Percentiles rank a stretch among this genome's conserved stretches.
Conservation (phyloP, 441 rosid genomes). For the Cnidoscolus chayamansa region DNA sequence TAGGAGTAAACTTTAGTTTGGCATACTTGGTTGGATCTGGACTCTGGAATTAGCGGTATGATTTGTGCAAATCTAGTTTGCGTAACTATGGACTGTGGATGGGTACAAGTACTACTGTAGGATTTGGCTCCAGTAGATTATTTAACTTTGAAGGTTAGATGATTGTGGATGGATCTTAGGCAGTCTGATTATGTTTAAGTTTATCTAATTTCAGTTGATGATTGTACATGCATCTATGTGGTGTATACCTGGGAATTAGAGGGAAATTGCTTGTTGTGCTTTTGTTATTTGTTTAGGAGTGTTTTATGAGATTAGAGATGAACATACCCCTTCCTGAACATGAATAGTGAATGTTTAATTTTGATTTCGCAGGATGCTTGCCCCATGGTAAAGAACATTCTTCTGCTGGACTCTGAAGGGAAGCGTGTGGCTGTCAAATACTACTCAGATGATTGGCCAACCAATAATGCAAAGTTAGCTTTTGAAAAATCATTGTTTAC, state of each 20-base stretch:
- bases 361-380: constrained; percentile 51
- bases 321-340: not conserved
- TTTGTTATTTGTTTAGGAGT: not conserved
- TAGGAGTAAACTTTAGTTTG: too few species aligned
- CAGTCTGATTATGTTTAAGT: not conserved
- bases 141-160: not conserved
- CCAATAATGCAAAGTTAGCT: constrained; percentile 60
- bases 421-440: constrained; percentile 87
- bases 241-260: not conserved
- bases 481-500: constrained; percentile 68
- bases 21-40: not conserved
- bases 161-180: not conserved
- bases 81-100: not conserved
- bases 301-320: not conserved
- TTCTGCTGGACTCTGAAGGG: constrained; percentile 89
- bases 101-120: not conserved
- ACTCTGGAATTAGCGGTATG: not conserved
- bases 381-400: constrained; percentile 80
- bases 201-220: not conserved
- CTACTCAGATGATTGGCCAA: constrained; percentile 85
- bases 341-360: not conserved
- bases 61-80: not conserved
- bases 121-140: not conserved
- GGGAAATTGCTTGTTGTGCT: constrained; percentile 1
- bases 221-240: not conserved